Conservation (phyloP, 768 basidiomycete species). For the Sutorius australiensis region DNA sequence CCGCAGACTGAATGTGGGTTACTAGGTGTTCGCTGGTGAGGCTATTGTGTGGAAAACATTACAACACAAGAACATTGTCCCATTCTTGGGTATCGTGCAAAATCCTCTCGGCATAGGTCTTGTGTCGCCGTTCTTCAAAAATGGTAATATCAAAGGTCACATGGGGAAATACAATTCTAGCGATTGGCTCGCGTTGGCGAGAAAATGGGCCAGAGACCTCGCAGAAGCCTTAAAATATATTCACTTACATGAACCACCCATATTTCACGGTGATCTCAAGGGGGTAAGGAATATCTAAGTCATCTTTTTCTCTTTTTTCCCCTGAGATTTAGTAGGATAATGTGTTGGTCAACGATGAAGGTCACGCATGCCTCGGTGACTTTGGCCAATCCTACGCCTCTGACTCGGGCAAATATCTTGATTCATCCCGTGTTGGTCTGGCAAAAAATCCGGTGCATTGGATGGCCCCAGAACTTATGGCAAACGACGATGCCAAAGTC, state of each 20-base stretch:
- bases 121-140: slow-evolving; percentile 22
- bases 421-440: slow-evolving; percentile 21
- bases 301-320: not conserved
- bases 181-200: slow-evolving; percentile 7
- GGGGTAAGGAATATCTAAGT: slow-evolving; percentile 21
- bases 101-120: slow-evolving; percentile 16
- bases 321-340: slow-evolving; percentile 21
- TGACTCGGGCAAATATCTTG: slow-evolving; percentile 23
- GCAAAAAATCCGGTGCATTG: slow-evolving; percentile 11
- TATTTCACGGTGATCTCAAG: slow-evolving; percentile 43
- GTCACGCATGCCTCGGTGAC: slow-evolving; percentile 21
- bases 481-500: slow-evolving; percentile 4
- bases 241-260: slow-evolving; percentile 22
- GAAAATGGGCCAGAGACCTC: slow-evolving; percentile 12
- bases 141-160: slow-evolving; percentile 16
- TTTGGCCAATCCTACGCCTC: slow-evolving; percentile 27
- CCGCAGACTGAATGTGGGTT: not conserved
- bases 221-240: slow-evolving; percentile 24
- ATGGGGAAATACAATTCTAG: not conserved
- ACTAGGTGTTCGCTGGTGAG: slow-evolving; percentile 23
- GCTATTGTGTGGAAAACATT: slow-evolving; percentile 28
- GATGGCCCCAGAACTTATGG: slow-evolving; percentile 29
- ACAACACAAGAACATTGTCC: slow-evolving; percentile 25
- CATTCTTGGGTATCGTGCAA: slow-evolving; percentile 20
- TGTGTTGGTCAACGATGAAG: slow-evolving; percentile 15